Evolutionary conservation across 2,329 filamentous ascomycete species (phyloP).

Genomic region (Chrysoporthe austroafricana): DNA sequence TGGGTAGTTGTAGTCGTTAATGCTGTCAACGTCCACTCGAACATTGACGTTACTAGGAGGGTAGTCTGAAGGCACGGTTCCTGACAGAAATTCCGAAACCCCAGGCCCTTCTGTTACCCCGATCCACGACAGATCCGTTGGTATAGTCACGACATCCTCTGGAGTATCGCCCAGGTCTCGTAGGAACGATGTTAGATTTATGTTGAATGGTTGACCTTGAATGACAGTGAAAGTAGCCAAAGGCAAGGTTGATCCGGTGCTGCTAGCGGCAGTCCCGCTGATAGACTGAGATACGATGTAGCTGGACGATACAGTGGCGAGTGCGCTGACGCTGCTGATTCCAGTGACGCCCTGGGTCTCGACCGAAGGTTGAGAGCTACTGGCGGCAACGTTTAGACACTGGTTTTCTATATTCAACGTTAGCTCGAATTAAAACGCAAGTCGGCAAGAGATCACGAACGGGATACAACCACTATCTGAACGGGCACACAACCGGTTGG

Average conservation of each 20-base stretch:
- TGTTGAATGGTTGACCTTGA: too few species aligned
- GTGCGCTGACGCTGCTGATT: neutral
- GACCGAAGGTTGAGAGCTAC: neutral
- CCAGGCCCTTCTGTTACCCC: too few species aligned
- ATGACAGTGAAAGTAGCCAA: too few species aligned
- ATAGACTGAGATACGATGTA: neutral
- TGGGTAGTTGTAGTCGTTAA: too few species aligned
- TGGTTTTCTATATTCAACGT: neutral
- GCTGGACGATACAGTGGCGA: neutral
- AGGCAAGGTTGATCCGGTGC: neutral
- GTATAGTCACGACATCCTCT: too few species aligned
- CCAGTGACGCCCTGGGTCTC: neutral
- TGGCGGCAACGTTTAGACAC: neutral
- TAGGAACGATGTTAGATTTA: too few species aligned
- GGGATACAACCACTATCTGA: neutral
- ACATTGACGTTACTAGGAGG: too few species aligned
- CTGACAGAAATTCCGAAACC: too few species aligned
- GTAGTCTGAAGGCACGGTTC: too few species aligned
- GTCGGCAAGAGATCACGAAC: neutral
- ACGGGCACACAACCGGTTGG: neutral
- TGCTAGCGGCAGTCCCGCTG: neutral
- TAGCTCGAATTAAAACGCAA: neutral
- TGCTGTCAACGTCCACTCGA: too few species aligned
- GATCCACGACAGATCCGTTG: too few species aligned
- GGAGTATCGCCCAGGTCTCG: too few species aligned